Evolutionary conservation across 164 flowering plant species (phyloP).

Genomic region (Magnolia kwangsiensis): DNA sequence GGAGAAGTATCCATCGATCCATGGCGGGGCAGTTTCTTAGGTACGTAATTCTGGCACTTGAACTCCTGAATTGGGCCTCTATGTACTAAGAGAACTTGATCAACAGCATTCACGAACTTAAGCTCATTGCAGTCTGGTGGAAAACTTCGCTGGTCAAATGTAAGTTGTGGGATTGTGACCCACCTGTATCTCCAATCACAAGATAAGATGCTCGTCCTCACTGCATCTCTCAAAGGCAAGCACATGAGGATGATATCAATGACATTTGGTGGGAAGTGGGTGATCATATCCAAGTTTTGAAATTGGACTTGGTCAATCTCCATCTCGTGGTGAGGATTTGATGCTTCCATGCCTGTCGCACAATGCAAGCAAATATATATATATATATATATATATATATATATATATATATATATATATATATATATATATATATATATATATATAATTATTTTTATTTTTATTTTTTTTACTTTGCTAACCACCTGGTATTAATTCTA

Average conservation of each 20-base stretch:
- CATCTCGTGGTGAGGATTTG: no score
- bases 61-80: conserved; percentile 68
- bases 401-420: no score
- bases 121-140: conserved; percentile 12
- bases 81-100: conserved; percentile 51
- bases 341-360: no score
- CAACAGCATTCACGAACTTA: conserved; percentile 34
- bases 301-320: no score
- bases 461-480: no score
- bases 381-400: no score
- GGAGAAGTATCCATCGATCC: conserved; percentile 66
- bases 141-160: conserved; percentile 45
- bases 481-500: no score
- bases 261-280: conserved; percentile 56
- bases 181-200: conserved; percentile 67
- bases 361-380: no score
- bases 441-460: no score
- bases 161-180: conserved; percentile 45
- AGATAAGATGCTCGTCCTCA: conserved; percentile 58
- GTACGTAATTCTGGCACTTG: conserved; percentile 23
- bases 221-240: conserved; percentile 65
- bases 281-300: conserved; percentile 31
- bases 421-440: no score
- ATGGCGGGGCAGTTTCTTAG: conserved; percentile 47
- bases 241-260: conserved; percentile 51